Evolutionary conservation across 2,329 filamentous ascomycete species (phyloP).

Genomic region (Venturia carpophila): DNA sequence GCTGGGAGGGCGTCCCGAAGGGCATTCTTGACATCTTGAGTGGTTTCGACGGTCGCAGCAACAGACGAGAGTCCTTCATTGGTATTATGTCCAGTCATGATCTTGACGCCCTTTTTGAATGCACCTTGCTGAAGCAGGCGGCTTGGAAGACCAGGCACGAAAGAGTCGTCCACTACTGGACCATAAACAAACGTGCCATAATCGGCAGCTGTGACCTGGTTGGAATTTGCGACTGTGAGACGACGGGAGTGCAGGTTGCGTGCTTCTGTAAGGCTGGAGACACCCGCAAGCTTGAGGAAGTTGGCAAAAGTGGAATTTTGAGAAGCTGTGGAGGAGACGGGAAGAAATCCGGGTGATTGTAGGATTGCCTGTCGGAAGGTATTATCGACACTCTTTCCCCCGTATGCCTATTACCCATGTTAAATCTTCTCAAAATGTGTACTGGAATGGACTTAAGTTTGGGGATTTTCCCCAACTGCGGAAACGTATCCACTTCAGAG

Average conservation of each 20-base stretch:
- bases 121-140: conserved; percentile 31
- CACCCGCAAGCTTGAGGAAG: conserved; percentile 29
- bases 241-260: conserved; percentile 27
- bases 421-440: background rate
- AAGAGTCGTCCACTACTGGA: conserved; percentile 22
- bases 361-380: conserved; percentile 34
- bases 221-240: conserved; percentile 30
- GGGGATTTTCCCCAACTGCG: too few species aligned
- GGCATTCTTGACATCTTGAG: conserved; percentile 26
- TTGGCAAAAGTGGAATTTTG: conserved; percentile 28
- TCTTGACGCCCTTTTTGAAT: conserved; percentile 30
- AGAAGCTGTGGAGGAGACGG: conserved; percentile 24
- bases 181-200: conserved; percentile 33
- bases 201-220: conserved; percentile 26
- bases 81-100: conserved; percentile 37
- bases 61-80: conserved; percentile 41
- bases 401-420: conserved; percentile 26
- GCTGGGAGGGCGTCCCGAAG: conserved; percentile 27
- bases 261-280: conserved; percentile 29
- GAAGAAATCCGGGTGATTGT: conserved; percentile 36
- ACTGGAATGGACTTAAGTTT: too few species aligned
- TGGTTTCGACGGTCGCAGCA: conserved; percentile 30
- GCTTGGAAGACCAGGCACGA: conserved; percentile 20
- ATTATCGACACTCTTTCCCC: conserved; percentile 24
- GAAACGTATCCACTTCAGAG: too few species aligned